Evolutionary conservation across 2,329 filamentous ascomycete species (phyloP), one percentile per base, ranked within the genome.

Genomic region (Verticillium albo-atrum): DNA sequence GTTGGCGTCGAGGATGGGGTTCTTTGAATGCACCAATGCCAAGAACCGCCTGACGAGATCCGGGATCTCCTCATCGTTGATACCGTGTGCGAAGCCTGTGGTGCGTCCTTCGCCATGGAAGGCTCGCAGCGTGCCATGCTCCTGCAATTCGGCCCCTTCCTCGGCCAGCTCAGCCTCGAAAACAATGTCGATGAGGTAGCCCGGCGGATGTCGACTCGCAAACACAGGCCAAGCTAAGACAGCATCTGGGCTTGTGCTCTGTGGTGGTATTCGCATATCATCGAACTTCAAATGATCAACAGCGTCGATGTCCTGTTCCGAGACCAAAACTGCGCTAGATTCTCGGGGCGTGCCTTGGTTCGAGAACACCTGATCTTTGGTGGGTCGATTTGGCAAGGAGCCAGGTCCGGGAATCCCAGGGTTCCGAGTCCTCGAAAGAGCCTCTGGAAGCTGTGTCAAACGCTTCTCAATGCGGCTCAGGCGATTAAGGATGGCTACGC

Each of bases 401-500:
- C 28, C 28, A 9, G 28, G 9, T 30, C 9, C 28, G 28, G 28
- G 28, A 9, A 4, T 4, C 5, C 28, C 28, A 9, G 28, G 4
- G 28, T 9, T 4, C 28, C 28, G 28, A 9, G 28, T 30, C 9
- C 28, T 30, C 28, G 28, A 30, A 4, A 30, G 28, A 9, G 28
- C 28, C 28, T 30, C 28, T 4, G 28, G 28, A 30, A 30, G 28
- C 28, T 30, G 28, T 4, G 20, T 37, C 20, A 26, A 20, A 1
- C 3, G 28, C 25, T 57, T 51, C 14, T 55, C 57, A 27, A 67
- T 67, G 56, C 65, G 63, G 37, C 68, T 66, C 20, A 70, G 56
- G 23, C 64, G 62, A 32, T 69, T 66, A 7, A 74, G 59, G 17
- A 74, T 74, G 53, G 70, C 72, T 3, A 74, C 57, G 28, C 68